phyloP scores from a whole-genome alignment of 208 protist genomes.

The Acanthamoeba royreba region DNA sequence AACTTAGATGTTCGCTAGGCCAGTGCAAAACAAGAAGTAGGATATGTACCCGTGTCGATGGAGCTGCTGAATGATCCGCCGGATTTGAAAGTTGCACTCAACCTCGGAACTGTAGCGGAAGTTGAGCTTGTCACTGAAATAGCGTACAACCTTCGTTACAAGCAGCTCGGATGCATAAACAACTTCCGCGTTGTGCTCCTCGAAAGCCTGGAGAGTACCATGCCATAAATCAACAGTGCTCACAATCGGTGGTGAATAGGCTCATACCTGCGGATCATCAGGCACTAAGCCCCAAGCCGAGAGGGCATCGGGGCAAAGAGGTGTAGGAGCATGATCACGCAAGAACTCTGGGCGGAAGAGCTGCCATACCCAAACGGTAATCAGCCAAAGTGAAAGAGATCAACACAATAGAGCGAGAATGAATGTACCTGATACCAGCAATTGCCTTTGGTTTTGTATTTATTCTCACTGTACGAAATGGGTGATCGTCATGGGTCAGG shows the following conservation, averaged over 20 bases:
- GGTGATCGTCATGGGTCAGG: no score
- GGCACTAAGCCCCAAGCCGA: neutral
- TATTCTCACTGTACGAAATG: neutral
- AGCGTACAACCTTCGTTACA: neutral
- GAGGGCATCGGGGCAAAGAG: neutral
- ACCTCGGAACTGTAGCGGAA: neutral
- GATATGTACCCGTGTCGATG: neutral
- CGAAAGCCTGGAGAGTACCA: neutral
- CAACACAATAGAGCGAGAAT: neutral
- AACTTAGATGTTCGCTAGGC: neutral
- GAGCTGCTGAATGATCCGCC: neutral
- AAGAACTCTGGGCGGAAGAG: constrained; percentile 19
- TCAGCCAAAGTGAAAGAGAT: no score
- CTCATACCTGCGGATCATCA: neutral
- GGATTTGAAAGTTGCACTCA: neutral
- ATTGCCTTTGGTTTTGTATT: constrained; percentile 42
- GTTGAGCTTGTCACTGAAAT: constrained; percentile 14
- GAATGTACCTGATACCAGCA: constrained; percentile 6
- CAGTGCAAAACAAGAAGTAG: neutral
- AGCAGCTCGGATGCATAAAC: neutral
- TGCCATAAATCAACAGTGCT: neutral
- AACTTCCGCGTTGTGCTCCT: constrained; percentile 7
- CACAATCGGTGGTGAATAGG: neutral
- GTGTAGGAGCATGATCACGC: neutral
- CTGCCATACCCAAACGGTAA: no score